Evolutionary conservation across 2,329 filamentous ascomycete species (phyloP), one percentile per base, ranked within the genome.

Genomic region (Fusarium citri): DNA sequence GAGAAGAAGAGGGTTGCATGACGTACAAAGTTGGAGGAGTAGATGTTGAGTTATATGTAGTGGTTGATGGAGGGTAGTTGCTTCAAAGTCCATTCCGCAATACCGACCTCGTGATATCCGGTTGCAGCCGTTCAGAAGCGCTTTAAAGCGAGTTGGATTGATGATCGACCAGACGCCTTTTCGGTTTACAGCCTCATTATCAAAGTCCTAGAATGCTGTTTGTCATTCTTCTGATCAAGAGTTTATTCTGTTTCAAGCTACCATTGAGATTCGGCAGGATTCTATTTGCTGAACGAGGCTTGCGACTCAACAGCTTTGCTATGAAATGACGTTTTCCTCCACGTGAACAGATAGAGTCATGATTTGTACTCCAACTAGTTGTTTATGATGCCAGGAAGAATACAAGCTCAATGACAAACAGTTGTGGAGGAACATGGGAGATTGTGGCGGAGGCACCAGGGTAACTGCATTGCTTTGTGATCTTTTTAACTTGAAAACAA

Each of bases 41-140:
- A 34, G 30, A 43, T 16, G 22, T 22, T 43, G 6, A 14, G 46
- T 51, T 54, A 20, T 49, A 54, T 47, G 34, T 20, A 43, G 55
- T 34, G 20, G 18, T 37, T 37, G 34, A 37, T 23, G 41, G 41
- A 43, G 15, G 15, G 41, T 3, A 55, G 40, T 51, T 41, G 54
- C 46, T 25, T 40, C 18, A 16, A 26, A 37, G 43, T 31, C 45
- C 18, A 25, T 66, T 61, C 62, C 55, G 55, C 61, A n/a, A 6
- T 48, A 37, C 55, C 37, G 40, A 48, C 60, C 56, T 67, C 62
- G 54, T 49, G 51, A 54, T 14, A 26, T 40, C 73, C 71, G 68
- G 59, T 43, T 59, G 15, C 66, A 77, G 66, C 76, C 76, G 76
- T 65, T n/a, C 59, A 45, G 37, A 72, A 68, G 55, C 68, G 61